A percentile compares a stretch with the other conserved stretches of the same genome.
phyloP scores from a whole-genome alignment of 2,329 filamentous ascomycete species.

The Eutypella sp. region DNA sequence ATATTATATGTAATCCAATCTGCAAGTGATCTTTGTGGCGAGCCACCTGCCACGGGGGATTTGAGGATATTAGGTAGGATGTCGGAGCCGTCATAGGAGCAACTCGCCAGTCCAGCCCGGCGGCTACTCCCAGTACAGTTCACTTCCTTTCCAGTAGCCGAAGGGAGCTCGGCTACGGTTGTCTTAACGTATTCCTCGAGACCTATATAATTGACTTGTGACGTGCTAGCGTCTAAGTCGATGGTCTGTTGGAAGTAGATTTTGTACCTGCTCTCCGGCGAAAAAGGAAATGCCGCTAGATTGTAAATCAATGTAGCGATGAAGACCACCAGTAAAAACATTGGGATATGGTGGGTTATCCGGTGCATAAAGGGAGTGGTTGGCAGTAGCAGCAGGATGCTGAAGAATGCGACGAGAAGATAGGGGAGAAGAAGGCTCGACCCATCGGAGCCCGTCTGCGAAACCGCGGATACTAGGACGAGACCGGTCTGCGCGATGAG shows the following conservation, averaged over 20 bases:
- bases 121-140: conserved; percentile 42
- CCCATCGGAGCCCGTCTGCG: conserved; percentile 83
- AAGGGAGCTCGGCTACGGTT: conserved; percentile 66
- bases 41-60: conserved; percentile 33
- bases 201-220: conserved; percentile 65
- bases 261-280: conserved; percentile 72
- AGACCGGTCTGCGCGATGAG: conserved; percentile 73
- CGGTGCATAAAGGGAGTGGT: conserved; percentile 82
- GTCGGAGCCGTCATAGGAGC: conserved; percentile 60
- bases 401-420: conserved; percentile 61
- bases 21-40: conserved; percentile 38
- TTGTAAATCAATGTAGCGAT: conserved; percentile 79
- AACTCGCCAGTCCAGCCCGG: conserved; percentile 54
- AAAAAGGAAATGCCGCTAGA: conserved; percentile 83
- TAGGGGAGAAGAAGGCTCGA: conserved; percentile 68
- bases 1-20: conserved; percentile 65
- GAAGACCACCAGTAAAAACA: conserved; percentile 70
- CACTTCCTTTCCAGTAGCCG: conserved; percentile 57
- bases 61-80: conserved; percentile 60
- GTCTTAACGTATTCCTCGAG: conserved; percentile 61
- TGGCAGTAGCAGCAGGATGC: conserved; percentile 69
- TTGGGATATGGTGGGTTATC: conserved; percentile 75
- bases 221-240: conserved; percentile 68
- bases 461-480: conserved; percentile 63
- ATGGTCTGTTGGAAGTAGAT: conserved; percentile 80